These are phyloP conservation scores for Zymoseptoria tritici DNA, from an alignment of 2,329 filamentous ascomycete species.

Conservation along the genomic window DNA sequence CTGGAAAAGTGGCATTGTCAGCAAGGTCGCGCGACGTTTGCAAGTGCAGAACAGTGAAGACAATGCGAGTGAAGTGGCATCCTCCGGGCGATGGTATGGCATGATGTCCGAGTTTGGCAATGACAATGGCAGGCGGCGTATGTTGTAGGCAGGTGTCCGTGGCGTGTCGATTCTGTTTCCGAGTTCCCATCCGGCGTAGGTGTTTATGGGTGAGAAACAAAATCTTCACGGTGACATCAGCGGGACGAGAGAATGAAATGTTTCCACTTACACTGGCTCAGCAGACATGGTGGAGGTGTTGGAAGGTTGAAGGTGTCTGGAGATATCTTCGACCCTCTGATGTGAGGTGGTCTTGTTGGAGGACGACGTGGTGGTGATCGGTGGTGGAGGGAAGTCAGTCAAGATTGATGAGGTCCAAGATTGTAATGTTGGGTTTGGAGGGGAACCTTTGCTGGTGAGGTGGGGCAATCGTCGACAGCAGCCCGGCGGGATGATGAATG, in stretches of 20 bases:
- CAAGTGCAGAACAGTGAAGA: background rate
- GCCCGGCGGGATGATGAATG: too few relatives aligned
- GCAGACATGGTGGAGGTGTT: conserved; percentile 12
- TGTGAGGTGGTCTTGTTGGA: background rate
- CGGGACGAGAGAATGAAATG: background rate
- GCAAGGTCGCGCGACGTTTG: conserved; percentile 8
- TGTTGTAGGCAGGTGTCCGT: background rate
- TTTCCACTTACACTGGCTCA: conserved; percentile 17
- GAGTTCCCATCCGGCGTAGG: background rate
- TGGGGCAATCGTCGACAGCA: too few relatives aligned
- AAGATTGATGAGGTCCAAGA: too few relatives aligned
- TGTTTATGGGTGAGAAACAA: background rate
- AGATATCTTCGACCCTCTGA: background rate
- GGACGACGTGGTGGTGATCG: too few relatives aligned
- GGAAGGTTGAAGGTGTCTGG: background rate
- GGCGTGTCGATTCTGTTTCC: background rate
- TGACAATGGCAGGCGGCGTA: background rate
- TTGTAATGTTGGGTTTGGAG: too few relatives aligned
- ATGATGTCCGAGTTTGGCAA: background rate
- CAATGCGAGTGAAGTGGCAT: background rate
- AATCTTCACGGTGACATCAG: background rate
- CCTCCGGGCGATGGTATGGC: background rate
- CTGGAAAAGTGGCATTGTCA: conserved; percentile 25
- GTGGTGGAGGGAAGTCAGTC: too few relatives aligned
- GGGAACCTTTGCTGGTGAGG: too few relatives aligned